Evolutionary conservation across 1,284 basidiomycete genomes (phyloP).

Genomic region (Puccinia novopanici): DNA sequence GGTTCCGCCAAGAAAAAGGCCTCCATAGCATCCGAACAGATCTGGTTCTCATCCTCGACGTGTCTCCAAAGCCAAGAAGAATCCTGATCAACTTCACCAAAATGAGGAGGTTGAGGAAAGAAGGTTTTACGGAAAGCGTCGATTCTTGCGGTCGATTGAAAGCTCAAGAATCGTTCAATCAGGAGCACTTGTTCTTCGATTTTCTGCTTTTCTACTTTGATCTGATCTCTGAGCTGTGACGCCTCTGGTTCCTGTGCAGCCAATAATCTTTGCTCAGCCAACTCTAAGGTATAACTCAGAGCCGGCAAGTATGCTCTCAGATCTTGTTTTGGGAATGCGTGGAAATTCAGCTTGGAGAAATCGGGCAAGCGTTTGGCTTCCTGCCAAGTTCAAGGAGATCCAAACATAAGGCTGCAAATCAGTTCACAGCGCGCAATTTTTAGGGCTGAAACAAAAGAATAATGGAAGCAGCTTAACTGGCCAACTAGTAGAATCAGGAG

Average conservation of each 20-base stretch:
- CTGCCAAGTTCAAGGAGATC: neutral
- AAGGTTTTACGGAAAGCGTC: neutral
- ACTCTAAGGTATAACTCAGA: neutral
- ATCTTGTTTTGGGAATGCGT: constrained; percentile 25
- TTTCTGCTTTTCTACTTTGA: neutral
- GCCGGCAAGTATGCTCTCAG: constrained; percentile 5
- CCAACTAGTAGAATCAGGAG: constrained; percentile 70
- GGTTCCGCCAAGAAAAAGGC: neutral
- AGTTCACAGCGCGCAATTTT: neutral
- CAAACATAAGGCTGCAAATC: neutral
- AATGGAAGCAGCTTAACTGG: constrained; percentile 64
- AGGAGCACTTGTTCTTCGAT: neutral
- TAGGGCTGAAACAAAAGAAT: neutral
- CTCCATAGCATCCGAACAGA: neutral
- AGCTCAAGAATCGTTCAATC: constrained; percentile 7
- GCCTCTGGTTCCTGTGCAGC: neutral
- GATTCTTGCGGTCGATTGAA: neutral
- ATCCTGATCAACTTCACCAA: neutral
- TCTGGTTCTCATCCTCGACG: neutral
- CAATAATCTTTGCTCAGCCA: neutral
- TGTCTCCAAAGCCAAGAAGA: constrained; percentile 1
- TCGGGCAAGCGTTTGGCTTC: constrained; percentile 40
- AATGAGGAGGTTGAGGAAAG: neutral
- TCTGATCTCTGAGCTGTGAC: neutral
- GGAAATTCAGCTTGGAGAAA: constrained; percentile 48